A percentile compares a stretch with the other conserved stretches of the same genome.
Evolutionary conservation across 306 rosid genomes (phyloP).

Genomic region (Quercus engelmannii): DNA sequence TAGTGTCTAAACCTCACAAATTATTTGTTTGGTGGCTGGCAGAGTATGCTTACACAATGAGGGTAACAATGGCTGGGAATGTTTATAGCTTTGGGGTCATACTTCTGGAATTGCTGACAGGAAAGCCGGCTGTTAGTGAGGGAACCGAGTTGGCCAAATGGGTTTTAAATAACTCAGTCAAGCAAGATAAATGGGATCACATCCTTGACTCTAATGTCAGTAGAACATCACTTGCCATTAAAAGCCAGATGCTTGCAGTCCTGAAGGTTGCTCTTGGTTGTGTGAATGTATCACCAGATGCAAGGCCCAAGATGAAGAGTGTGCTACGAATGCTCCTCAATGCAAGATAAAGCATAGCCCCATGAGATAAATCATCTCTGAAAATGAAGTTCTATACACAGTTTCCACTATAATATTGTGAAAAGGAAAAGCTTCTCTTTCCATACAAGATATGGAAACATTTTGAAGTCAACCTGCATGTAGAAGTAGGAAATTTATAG

Average conservation of each 20-base stretch:
- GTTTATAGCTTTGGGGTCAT: slow-evolving; percentile 85
- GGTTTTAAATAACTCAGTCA: slow-evolving; percentile 43
- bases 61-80: slow-evolving; percentile 69
- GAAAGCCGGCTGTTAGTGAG: slow-evolving; percentile 74
- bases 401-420: not conserved
- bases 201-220: slow-evolving; percentile 65
- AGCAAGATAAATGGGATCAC: slow-evolving; percentile 43
- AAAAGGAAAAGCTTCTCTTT: not conserved
- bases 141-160: slow-evolving; percentile 83
- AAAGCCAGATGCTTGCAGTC: slow-evolving; percentile 74
- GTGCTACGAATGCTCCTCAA: slow-evolving; percentile 72
- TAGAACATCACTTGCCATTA: slow-evolving; percentile 54
- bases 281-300: slow-evolving; percentile 55
- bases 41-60: slow-evolving; percentile 96
- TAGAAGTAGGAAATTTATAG: not conserved
- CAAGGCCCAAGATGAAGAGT: slow-evolving; percentile 86
- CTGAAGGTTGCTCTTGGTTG: slow-evolving; percentile 66
- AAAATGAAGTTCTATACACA: not conserved
- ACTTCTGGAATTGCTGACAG: slow-evolving; percentile 78
- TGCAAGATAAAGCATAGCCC: slow-evolving; percentile 44
- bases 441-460: not conserved
- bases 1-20: slow-evolving; percentile 9
- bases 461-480: not conserved
- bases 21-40: slow-evolving; percentile 25
- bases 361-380: not conserved